Percentiles rank a stretch among this genome's conserved stretches.
Conservation (phyloP, 83 land plant species). For the Picea mariana region DNA sequence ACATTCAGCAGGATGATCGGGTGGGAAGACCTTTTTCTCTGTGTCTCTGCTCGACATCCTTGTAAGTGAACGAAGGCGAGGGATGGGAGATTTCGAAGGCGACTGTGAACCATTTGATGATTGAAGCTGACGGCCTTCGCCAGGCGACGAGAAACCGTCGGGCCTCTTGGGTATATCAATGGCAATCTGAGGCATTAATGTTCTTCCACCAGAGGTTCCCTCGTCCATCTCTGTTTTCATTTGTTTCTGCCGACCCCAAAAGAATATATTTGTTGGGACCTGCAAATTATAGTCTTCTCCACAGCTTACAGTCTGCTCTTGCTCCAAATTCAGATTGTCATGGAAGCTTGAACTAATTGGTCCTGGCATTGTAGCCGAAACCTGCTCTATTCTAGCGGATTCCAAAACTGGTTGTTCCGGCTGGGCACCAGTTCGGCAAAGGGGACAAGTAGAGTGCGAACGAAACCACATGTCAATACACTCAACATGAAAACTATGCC, state of each 20-base stretch:
- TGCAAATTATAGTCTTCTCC: background rate
- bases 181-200: background rate
- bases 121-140: background rate
- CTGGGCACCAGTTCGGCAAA: background rate
- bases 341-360: too few relatives aligned
- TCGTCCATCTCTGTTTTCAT: too few relatives aligned
- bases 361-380: background rate
- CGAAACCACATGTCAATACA: slow-evolving; percentile 60
- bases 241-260: too few relatives aligned
- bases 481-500: slow-evolving; percentile 36
- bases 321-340: background rate
- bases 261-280: too few relatives aligned
- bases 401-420: background rate
- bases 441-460: slow-evolving; percentile 58
- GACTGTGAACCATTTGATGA: background rate
- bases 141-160: background rate
- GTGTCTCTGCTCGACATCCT: slow-evolving; percentile 12
- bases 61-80: background rate
- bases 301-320: background rate
- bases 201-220: background rate
- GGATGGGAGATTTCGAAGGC: background rate
- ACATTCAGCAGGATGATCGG: too few relatives aligned
- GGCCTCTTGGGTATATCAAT: background rate
- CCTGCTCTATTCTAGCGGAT: background rate
- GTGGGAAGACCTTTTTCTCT: background rate